A percentile compares a stretch with the other conserved stretches of the same genome.
These are phyloP conservation scores for Xylariales sp. DNA, from an alignment of 2,329 filamentous ascomycete species.

Conservation along the genomic window DNA sequence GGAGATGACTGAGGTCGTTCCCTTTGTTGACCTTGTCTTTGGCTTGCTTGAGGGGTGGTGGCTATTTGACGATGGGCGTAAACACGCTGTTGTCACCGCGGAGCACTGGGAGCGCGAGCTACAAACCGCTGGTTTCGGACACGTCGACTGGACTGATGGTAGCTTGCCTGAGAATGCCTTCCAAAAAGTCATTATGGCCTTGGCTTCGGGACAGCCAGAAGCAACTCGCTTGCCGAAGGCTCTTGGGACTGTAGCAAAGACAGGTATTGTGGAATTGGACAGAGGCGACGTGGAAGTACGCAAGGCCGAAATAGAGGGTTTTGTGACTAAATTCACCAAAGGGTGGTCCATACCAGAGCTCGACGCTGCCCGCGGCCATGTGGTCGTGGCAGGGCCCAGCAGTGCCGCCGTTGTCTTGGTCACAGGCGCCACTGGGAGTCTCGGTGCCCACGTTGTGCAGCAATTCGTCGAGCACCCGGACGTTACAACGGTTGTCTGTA, in stretches of 20 bases:
- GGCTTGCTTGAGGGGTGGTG: constrained; percentile 35
- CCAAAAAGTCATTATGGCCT: constrained; percentile 24
- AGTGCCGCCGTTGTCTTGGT: constrained; percentile 8
- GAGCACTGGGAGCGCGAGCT: constrained; percentile 13
- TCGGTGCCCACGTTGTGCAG: constrained; percentile 1
- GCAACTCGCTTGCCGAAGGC: no score
- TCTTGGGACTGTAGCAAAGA: no score
- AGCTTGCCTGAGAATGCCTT: constrained; percentile 18
- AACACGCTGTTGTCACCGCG: constrained; percentile 19
- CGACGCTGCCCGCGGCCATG: no score
- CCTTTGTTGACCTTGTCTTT: constrained; percentile 30
- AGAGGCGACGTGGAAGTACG: no score
- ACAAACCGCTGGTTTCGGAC: constrained; percentile 21
- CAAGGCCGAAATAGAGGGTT: no score
- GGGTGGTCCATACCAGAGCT: no score
- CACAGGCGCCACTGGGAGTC: constrained; percentile 6
- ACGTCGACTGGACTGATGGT: constrained; percentile 28
- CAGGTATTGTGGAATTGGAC: no score
- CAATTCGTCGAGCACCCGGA: constrained; percentile 1
- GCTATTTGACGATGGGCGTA: constrained; percentile 30
- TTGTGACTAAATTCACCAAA: no score
- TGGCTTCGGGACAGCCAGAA: neutral
- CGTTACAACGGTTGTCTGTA: constrained; percentile 3
- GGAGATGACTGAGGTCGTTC: constrained; percentile 27
- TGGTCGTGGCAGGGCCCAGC: no score